These are phyloP conservation scores for Bromus sterilis DNA, from an alignment of 176 grass and related monocot species.

Conservation along the genomic window DNA sequence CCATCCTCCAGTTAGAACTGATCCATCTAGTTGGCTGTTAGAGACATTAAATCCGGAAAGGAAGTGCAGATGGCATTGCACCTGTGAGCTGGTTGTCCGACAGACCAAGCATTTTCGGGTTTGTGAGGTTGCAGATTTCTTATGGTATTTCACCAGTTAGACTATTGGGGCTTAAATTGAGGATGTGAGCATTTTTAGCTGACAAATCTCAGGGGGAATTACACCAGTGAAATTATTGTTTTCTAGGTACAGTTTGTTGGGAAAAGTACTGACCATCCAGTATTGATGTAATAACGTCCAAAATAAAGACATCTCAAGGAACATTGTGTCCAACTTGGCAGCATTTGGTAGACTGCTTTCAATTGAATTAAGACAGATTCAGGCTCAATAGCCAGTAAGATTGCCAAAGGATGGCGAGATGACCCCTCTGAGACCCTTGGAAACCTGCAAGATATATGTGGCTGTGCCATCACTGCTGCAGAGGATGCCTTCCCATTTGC, in stretches of 20 bases:
- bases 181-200: constrained; percentile 35
- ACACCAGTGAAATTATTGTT: no score
- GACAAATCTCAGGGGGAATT: constrained; percentile 44
- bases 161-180: constrained; percentile 45
- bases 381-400: constrained; percentile 33
- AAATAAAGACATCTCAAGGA: constrained; percentile 54
- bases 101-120: constrained; percentile 35
- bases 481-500: constrained; percentile 51
- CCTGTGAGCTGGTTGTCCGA: constrained; percentile 55
- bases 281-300: constrained; percentile 33
- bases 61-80: constrained; percentile 52
- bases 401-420: constrained; percentile 41
- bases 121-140: constrained; percentile 60
- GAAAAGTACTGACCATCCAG: no score
- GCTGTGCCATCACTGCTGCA: constrained; percentile 18
- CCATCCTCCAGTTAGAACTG: constrained; percentile 39
- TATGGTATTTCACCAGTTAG: no score
- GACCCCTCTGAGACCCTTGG: constrained; percentile 32
- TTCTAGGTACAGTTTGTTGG: no score
- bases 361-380: constrained; percentile 52
- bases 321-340: constrained; percentile 27
- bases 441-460: constrained; percentile 27
- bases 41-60: constrained; percentile 54
- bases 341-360: constrained; percentile 3
- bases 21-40: constrained; percentile 47